These are phyloP conservation scores for Tolypocladium endophyticum DNA, from an alignment of 2,329 filamentous ascomycete species.

Conservation along the genomic window DNA sequence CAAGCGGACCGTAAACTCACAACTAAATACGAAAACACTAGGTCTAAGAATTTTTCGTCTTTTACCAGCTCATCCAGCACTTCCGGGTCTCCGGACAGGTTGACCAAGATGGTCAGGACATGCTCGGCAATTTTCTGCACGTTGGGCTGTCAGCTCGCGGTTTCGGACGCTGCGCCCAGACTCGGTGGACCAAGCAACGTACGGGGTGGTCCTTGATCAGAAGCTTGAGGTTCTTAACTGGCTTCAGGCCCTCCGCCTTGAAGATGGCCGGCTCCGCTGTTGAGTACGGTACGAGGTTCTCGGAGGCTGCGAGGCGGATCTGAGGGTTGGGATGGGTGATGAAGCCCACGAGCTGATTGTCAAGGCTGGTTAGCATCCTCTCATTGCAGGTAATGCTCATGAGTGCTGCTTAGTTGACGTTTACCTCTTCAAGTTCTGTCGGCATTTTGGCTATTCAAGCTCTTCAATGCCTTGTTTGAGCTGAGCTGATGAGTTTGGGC, in stretches of 20 bases:
- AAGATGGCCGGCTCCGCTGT: constrained; percentile 66
- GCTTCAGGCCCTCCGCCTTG: constrained; percentile 67
- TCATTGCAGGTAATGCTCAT: background rate
- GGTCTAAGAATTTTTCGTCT: constrained; percentile 73
- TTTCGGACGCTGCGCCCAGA: background rate
- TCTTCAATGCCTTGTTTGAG: background rate
- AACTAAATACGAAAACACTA: constrained; percentile 62
- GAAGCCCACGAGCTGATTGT: constrained; percentile 72
- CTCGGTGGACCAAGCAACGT: constrained; percentile 18
- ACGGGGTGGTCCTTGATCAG: constrained; percentile 76
- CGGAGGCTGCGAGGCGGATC: constrained; percentile 74
- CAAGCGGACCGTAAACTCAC: constrained; percentile 35
- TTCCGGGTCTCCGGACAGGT: constrained; percentile 67
- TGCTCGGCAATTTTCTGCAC: constrained; percentile 81
- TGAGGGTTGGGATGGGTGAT: constrained; percentile 86
- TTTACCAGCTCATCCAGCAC: constrained; percentile 61
- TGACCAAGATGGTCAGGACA: constrained; percentile 83
- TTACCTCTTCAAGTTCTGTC: constrained; percentile 66
- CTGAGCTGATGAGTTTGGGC: background rate
- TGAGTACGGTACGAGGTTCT: constrained; percentile 79
- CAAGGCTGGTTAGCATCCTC: background rate
- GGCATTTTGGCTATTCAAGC: constrained; percentile 41
- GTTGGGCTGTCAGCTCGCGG: background rate
- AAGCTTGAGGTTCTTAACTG: constrained; percentile 79
- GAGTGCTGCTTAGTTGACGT: background rate